Evolutionary conservation across 129 eudicot genomes (phyloP).

Genomic region (carrot (Daucus carota)): DH1_v3.0 NC_030385.2:4134501-4135000

Average conservation of each 20-base stretch:
- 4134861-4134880: slow-evolving; percentile 21
- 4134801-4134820: slow-evolving; percentile 63
- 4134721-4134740: neutral
- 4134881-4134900: slow-evolving; percentile 11
- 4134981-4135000: no score
- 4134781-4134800: slow-evolving; percentile 30
- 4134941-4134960: no score
- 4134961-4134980: no score
- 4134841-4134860: slow-evolving; percentile 10
- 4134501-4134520: no score
- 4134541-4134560: no score
- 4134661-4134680: slow-evolving; percentile 17
- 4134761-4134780: neutral
- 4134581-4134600: no score
- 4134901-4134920: slow-evolving; percentile 26
- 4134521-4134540: no score
- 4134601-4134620: no score
- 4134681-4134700: neutral
- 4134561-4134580: no score
- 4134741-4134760: neutral
- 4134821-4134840: slow-evolving; percentile 72
- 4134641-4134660: no score
- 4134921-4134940: slow-evolving; percentile 1
- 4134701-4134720: neutral
- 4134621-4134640: no score